A percentile compares a stretch with the other conserved stretches of the same genome.
These are phyloP conservation scores for Vitis labrusca DNA, from an alignment of 164 flowering plant species.

Conservation along the genomic window DNA sequence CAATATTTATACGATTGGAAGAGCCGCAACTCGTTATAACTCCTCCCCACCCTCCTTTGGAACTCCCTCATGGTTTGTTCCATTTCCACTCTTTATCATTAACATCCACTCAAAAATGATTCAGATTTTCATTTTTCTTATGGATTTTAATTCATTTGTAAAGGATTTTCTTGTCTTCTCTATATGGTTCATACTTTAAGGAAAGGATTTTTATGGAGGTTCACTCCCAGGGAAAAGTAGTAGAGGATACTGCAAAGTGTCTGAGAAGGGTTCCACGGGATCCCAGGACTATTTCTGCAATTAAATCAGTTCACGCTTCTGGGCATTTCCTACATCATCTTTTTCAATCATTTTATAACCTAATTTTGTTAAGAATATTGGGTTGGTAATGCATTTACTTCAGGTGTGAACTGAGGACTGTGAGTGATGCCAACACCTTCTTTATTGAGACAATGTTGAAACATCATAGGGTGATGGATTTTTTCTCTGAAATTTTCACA, in stretches of 20 bases:
- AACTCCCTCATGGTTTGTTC: slow-evolving; percentile 29
- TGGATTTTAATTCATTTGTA: too few relatives aligned
- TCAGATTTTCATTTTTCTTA: not conserved
- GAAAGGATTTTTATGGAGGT: slow-evolving; percentile 15
- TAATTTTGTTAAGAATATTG: not conserved
- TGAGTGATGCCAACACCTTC: slow-evolving; percentile 9
- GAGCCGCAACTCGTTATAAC: not conserved
- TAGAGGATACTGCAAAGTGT: slow-evolving; percentile 8
- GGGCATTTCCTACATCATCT: not conserved
- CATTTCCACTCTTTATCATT: not conserved
- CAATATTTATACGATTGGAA: too few relatives aligned
- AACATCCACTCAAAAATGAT: not conserved
- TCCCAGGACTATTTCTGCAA: slow-evolving; percentile 15
- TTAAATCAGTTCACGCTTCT: slow-evolving; percentile 13
- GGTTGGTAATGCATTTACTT: not conserved
- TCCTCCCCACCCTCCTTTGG: slow-evolving; percentile 33
- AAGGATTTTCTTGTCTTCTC: too few relatives aligned
- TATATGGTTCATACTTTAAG: not conserved
- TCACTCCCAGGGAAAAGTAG: slow-evolving; percentile 2
- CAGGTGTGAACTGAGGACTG: slow-evolving; percentile 14
- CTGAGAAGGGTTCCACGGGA: slow-evolving; percentile 5
- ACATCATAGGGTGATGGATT: slow-evolving; percentile 6
- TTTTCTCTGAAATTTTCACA: not conserved
- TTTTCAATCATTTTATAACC: too few relatives aligned
- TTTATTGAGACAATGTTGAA: slow-evolving; percentile 12